A percentile compares a stretch with the other conserved stretches of the same genome.
Evolutionary conservation across 2,329 filamentous ascomycete genomes (phyloP).

Genomic region (Diaporthe sp.): DNA sequence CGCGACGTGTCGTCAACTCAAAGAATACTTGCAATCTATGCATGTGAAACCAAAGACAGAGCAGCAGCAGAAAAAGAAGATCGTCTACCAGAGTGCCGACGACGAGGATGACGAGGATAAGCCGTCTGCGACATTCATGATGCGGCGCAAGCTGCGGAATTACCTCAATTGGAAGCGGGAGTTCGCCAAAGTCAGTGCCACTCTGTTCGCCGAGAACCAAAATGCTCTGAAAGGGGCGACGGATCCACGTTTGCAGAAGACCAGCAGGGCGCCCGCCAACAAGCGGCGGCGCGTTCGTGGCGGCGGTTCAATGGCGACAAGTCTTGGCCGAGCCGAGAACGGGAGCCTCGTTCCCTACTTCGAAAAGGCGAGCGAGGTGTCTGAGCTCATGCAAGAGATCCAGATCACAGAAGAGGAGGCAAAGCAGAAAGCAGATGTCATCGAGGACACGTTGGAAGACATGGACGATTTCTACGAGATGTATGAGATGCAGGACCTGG

Average conservation of each 20-base stretch:
- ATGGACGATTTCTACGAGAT: conserved; percentile 95
- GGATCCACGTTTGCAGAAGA: conserved; percentile 67
- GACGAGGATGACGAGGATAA: conserved; percentile 69
- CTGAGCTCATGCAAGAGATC: conserved; percentile 85
- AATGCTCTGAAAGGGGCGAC: conserved; percentile 78
- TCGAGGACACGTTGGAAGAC: conserved; percentile 85
- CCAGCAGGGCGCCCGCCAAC: conserved; percentile 80
- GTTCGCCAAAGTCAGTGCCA: conserved; percentile 86
- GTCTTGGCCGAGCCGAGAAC: conserved; percentile 75
- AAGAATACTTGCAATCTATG: conserved; percentile 94
- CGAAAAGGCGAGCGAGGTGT: conserved; percentile 86
- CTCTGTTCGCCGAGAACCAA: conserved; percentile 84
- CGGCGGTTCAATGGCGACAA: conserved; percentile 73
- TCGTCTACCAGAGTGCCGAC: conserved; percentile 55
- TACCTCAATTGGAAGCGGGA: conserved; percentile 94
- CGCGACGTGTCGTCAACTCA: conserved; percentile 86
- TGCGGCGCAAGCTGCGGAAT: conserved; percentile 87
- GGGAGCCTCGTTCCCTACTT: conserved; percentile 83
- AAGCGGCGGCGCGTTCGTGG: conserved; percentile 90
- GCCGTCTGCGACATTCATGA: conserved; percentile 87
- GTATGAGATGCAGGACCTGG: conserved; percentile 90
- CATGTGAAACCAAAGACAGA: conserved; percentile 74
- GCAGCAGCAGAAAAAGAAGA: conserved; percentile 53
- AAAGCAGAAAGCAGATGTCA: conserved; percentile 81
- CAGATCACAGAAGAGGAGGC: conserved; percentile 84